phyloP scores from a whole-genome alignment of 2,329 filamentous ascomycete species.

The Ciborinia camelliae region DNA sequence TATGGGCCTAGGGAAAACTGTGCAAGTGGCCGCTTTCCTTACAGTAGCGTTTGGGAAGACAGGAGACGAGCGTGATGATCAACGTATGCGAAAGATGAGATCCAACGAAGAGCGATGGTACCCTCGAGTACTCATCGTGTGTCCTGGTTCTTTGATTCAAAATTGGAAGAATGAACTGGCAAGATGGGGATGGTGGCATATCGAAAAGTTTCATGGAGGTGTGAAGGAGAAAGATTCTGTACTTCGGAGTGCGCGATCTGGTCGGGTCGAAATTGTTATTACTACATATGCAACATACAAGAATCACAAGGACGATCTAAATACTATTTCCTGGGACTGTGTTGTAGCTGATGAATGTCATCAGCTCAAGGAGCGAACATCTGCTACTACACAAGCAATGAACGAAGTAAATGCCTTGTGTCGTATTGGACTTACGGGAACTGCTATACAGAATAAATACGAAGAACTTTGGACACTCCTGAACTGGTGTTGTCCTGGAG shows the following conservation, averaged over 20 bases:
- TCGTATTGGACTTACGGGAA: slow-evolving; percentile 88
- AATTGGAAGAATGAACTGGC: slow-evolving; percentile 88
- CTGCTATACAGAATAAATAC: slow-evolving; percentile 96
- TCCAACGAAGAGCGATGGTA: slow-evolving; percentile 64
- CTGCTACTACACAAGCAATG: slow-evolving; percentile 81
- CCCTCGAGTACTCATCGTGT: slow-evolving; percentile 78
- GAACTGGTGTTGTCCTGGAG: slow-evolving; percentile 92
- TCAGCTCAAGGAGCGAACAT: slow-evolving; percentile 72
- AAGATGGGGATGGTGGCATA: slow-evolving; percentile 95
- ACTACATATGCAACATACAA: slow-evolving; percentile 93
- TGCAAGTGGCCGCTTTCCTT: slow-evolving; percentile 91
- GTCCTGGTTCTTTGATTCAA: slow-evolving; percentile 79
- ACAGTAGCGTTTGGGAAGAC: slow-evolving; percentile 93
- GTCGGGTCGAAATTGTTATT: slow-evolving; percentile 83
- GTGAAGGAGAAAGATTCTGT: slow-evolving; percentile 67
- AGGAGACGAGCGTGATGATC: slow-evolving; percentile 78
- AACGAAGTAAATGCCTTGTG: slow-evolving; percentile 87
- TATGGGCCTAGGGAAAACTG: slow-evolving; percentile 95
- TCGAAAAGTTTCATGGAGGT: slow-evolving; percentile 74
- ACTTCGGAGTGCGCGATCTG: slow-evolving; percentile 68
- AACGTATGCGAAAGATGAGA: slow-evolving; percentile 83
- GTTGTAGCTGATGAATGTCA: slow-evolving; percentile 95
- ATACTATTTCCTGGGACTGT: slow-evolving; percentile 87
- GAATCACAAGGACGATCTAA: slow-evolving; percentile 69
- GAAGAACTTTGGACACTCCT: slow-evolving; percentile 94